Evolutionary conservation across 208 protist genomes (phyloP).

Genomic region (Blechomonas ayalai): DNA sequence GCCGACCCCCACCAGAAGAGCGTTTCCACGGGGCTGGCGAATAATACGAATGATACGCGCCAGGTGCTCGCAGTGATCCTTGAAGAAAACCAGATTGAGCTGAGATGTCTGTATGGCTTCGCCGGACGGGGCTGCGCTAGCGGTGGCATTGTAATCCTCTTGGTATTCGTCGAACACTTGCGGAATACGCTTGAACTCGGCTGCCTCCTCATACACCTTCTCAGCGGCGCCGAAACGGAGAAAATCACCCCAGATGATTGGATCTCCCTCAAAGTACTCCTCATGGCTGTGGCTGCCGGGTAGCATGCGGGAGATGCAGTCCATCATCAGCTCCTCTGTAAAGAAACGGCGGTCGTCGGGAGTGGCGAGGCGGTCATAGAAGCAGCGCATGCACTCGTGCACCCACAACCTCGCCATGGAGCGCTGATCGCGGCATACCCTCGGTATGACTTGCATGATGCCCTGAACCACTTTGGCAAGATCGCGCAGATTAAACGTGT

Average conservation of each 20-base stretch:
- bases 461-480: constrained; percentile 95
- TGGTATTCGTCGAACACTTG: constrained; percentile 87
- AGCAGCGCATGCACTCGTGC: constrained; percentile 95
- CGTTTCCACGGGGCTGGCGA: constrained; percentile 95
- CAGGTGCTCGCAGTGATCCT: constrained; percentile 95
- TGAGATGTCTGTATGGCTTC: constrained; percentile 22
- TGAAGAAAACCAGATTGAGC: constrained; percentile 91
- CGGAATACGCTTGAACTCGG: constrained; percentile 60
- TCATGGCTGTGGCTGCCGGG: constrained; percentile 46
- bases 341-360: constrained; percentile 90
- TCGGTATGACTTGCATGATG: constrained; percentile 88
- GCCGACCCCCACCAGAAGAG: constrained; percentile 95
- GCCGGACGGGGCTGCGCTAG: constrained; percentile 11
- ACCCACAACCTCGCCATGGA: constrained; percentile 88
- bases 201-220: constrained; percentile 85
- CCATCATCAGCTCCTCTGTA: constrained; percentile 86
- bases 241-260: constrained; percentile 94
- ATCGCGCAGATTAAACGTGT: constrained; percentile 98
- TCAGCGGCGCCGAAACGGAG: constrained; percentile 80
- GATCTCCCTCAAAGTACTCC: constrained; percentile 55
- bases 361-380: constrained; percentile 96
- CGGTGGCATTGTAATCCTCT: constrained; percentile 90
- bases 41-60: constrained; percentile 94
- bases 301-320: constrained; percentile 60
- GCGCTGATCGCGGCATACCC: constrained; percentile 58